Conservation (phyloP, 78 protist species). For the Planoprotostelium fungivorum region DNA sequence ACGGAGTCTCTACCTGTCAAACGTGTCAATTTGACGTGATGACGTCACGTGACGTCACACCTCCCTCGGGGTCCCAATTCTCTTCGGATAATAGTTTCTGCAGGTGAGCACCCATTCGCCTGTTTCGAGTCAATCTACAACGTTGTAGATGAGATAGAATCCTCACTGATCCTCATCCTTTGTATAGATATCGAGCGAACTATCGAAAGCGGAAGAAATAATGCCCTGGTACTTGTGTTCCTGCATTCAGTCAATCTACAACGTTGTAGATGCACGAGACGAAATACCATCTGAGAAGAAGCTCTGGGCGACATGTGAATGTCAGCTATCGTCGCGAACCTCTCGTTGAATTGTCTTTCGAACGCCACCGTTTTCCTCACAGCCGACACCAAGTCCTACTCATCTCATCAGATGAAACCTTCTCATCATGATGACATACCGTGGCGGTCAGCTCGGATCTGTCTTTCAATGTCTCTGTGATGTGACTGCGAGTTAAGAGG, state of each 20-base stretch:
- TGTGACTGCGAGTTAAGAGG: neutral
- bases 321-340: neutral
- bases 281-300: neutral
- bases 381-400: slow-evolving; percentile 20
- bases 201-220: neutral
- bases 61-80: neutral
- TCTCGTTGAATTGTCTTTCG: slow-evolving; percentile 30
- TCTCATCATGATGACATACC: neutral
- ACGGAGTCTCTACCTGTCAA: neutral
- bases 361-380: slow-evolving; percentile 41
- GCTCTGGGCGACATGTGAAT: neutral
- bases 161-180: slow-evolving; percentile 9
- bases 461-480: neutral
- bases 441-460: neutral
- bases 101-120: no score
- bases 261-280: slow-evolving; percentile 1
- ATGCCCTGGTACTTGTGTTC: slow-evolving; percentile 19
- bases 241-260: neutral
- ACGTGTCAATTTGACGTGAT: neutral
- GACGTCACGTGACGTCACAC: neutral
- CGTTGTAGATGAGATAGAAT: neutral
- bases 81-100: neutral
- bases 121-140: neutral
- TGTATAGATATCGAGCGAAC: neutral
- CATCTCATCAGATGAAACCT: neutral